Evolutionary conservation across 1,284 basidiomycete genomes (phyloP), one percentile per base, ranked within the genome.

Genomic region (Puccinia hordei): DNA sequence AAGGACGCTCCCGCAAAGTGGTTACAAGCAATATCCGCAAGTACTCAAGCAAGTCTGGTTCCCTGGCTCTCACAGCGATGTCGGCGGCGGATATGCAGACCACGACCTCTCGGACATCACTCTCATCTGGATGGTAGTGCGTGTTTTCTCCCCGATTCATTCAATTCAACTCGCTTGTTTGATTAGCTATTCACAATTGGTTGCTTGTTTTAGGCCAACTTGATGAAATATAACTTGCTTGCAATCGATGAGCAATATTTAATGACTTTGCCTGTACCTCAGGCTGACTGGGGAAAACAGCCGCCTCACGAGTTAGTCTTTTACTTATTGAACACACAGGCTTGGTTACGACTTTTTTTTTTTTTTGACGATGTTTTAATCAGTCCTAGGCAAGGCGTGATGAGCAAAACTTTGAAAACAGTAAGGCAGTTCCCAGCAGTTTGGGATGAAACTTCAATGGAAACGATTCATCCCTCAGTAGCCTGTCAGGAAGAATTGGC

Each of bases 41-140:
- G 76, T 81, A 12, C 68, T 85, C 35, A 83, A 84, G 76, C 85
- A 85, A 74, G 76, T 78, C 9, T 85, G 85, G 85, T 85, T 85
- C 80, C 78, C 83, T 22, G 85, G 85, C 33, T 82, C 81, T 0
- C 85, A 85, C 57, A 82, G 83, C 6, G 84, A 85, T 77, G 81
- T 82, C 6, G 85, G 85, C 6, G 85, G 85, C 6, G 84, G 84
- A 24, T 82, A 82, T 44, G 69, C 81, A 73, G 81, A 82, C 27
- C 85, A 85, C 72, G 85, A 85, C 0, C 81, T 85, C 0, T 81
- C 82, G 22, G 83, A 85, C 59, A 57, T 85, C 19, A 63, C 83
- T 0, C 81, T 85, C 8, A 82, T 84, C 65, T 85, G 85, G 85
- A 84, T 85, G 83, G 82, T 85, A 12, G 81, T 82, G 44, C 77